Evolutionary conservation across 768 basidiomycete genomes (phyloP), one percentile per base, ranked within the genome.

Genomic region (Tylopilus sp.): DNA sequence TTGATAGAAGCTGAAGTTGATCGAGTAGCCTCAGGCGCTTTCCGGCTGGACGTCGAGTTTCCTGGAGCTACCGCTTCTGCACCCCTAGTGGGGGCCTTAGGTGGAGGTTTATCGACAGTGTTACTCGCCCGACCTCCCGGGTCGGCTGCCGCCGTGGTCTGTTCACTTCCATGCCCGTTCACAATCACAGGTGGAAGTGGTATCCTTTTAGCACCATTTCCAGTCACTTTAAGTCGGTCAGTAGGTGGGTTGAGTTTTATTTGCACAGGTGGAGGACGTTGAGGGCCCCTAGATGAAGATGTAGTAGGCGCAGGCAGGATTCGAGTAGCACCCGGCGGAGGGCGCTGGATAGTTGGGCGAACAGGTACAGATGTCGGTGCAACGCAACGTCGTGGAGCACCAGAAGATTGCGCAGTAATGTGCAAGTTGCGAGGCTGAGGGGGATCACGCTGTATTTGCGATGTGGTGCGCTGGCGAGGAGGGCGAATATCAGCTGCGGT

Each of bases 121-220:
- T 16, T 26, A n/a, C 43, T n/a, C 11, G 45, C 30, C 22, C 30
- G 48, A 45, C 48, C 48, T 17, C 36, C 22, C 9, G 41, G 55
- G 19, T 28, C 49, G 53, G 19, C 21, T 48, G 31, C 46, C 6
- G 29, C 17, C 19, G 53, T 8, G 7, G n/a, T 42, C 50, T 43
- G 58, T 37, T 48, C 55, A 34, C 40, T 22, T 26, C 49, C 5
- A 5, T 41, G 47, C 11, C 26, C 53, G 14, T 31, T 45, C 31
- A 31, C 48, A 6, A 56, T 52, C 14, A 41, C 48, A 16, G 63
- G 10, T 19, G 67, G 69, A 47, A 72, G 64, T 10, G 69, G 69
- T 48, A 70, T 48, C 46, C 69, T 71, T 51, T 69, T 59, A 10
- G 69, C 71, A 25, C 71, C 69, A 38, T 64, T 64, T 4, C 68